Conservation (phyloP, 805 yeast species). For the Martiniozyma abietophila region DNA sequence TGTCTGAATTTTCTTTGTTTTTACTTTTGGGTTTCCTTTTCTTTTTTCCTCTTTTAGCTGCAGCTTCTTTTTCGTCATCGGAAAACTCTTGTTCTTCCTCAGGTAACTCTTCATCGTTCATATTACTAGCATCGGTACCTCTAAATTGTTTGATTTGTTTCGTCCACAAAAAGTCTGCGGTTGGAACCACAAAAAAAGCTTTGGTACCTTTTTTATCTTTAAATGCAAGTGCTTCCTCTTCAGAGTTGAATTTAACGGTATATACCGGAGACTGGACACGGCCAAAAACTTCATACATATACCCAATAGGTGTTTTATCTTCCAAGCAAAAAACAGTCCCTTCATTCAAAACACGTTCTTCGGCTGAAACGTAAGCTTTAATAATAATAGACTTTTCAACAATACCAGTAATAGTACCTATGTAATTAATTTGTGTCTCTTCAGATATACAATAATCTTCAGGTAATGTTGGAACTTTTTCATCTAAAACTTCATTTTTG, state of each 20-base stretch:
- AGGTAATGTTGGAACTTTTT: constrained; percentile 58
- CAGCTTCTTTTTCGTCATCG: constrained; percentile 85
- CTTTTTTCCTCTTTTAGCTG: constrained; percentile 55
- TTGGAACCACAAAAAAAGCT: constrained; percentile 73
- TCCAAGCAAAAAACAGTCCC: constrained; percentile 72
- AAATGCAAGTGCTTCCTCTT: constrained; percentile 39
- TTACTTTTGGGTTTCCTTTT: constrained; percentile 31
- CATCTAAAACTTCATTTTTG: constrained; percentile 67
- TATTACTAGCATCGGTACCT: constrained; percentile 93
- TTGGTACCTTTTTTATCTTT: constrained; percentile 41
- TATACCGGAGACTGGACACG: constrained; percentile 74
- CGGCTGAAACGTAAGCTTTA: constrained; percentile 70
- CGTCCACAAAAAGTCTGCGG: constrained; percentile 71
- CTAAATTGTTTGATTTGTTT: constrained; percentile 57
- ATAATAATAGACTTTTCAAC: constrained; percentile 69
- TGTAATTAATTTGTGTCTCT: constrained; percentile 55
- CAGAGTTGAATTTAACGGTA: constrained; percentile 55
- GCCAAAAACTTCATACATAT: constrained; percentile 84
- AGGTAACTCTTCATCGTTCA: constrained; percentile 89
- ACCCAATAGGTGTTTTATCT: constrained; percentile 63
- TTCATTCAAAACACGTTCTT: constrained; percentile 72
- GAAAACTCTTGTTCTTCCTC: constrained; percentile 92
- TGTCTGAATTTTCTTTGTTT: constrained; percentile 2
- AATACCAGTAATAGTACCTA: constrained; percentile 61
- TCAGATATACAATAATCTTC: constrained; percentile 49